Percentiles rank a stretch among this genome's conserved stretches.
phyloP scores from a whole-genome alignment of 306 rosid species.

The Gastrolobium villosum region DNA sequence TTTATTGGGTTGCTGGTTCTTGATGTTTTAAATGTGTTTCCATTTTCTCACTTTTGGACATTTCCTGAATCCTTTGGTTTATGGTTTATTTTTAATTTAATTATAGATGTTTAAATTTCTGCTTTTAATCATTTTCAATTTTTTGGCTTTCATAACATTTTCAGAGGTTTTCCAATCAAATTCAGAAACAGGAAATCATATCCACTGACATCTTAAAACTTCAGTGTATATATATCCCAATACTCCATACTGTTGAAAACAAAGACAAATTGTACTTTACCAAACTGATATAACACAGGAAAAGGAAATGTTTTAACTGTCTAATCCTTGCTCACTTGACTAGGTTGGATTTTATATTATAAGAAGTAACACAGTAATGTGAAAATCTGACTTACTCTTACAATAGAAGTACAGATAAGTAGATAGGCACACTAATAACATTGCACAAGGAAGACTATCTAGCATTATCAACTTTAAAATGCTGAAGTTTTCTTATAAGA shows the following conservation, averaged over 20 bases:
- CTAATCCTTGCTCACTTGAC: slow-evolving; percentile 31
- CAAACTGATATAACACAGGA: slow-evolving; percentile 22
- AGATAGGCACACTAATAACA: slow-evolving; percentile 5
- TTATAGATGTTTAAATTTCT: slow-evolving; percentile 8
- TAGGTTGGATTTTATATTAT: slow-evolving; percentile 4
- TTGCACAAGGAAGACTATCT: slow-evolving; percentile 32
- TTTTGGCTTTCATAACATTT: not conserved
- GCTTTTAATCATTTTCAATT: not conserved
- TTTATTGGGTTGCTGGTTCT: not conserved
- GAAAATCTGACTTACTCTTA: not conserved
- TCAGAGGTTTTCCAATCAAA: slow-evolving; percentile 19
- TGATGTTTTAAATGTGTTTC: not conserved
- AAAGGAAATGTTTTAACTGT: slow-evolving; percentile 10
- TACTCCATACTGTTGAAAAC: not conserved
- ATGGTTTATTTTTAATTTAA: not conserved
- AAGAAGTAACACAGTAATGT: slow-evolving; percentile 9
- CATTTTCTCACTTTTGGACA: not conserved
- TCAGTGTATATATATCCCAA: slow-evolving; percentile 6
- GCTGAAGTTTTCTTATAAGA: slow-evolving; percentile 24
- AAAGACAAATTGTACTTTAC: not conserved
- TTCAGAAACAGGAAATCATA: not conserved
- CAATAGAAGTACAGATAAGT: not conserved
- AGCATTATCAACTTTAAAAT: slow-evolving; percentile 26
- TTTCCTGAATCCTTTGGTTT: slow-evolving; percentile 6
- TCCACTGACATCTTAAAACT: not conserved